These are phyloP conservation scores for Xylaria scruposa DNA, from an alignment of 495 filamentous ascomycete species.

Conservation along the genomic window DNA sequence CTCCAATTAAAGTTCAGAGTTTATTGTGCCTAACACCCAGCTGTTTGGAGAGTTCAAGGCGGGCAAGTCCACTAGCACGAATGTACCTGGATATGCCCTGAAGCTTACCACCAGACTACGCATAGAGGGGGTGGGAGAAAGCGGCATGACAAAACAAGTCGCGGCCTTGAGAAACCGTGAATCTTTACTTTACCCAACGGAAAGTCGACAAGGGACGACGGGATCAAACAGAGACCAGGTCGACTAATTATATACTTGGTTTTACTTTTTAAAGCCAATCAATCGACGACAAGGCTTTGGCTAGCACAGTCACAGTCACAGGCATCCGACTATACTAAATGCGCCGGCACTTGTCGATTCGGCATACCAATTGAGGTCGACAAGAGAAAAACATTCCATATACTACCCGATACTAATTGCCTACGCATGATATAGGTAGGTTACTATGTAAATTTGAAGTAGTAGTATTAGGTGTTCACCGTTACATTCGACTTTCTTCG, in stretches of 20 bases:
- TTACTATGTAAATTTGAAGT: background rate
- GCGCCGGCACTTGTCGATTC: background rate
- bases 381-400: background rate
- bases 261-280: background rate
- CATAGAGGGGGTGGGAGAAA: background rate
- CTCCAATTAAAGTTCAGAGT: background rate
- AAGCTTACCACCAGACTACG: background rate
- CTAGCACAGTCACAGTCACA: background rate
- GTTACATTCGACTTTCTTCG: constrained; percentile 2
- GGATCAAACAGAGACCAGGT: background rate
- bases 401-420: background rate
- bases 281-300: background rate
- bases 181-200: background rate
- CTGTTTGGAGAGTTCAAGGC: constrained; percentile 21
- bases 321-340: background rate
- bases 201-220: background rate
- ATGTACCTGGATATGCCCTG: constrained; percentile 15
- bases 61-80: constrained; percentile 1
- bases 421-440: background rate
- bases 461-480: background rate
- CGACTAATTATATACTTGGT: background rate
- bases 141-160: background rate
- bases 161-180: background rate
- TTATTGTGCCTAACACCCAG: constrained; percentile 1
- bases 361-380: background rate